Evolutionary conservation across 345 rosid genomes (phyloP).

Genomic region (Euphorbia peplus): DNA sequence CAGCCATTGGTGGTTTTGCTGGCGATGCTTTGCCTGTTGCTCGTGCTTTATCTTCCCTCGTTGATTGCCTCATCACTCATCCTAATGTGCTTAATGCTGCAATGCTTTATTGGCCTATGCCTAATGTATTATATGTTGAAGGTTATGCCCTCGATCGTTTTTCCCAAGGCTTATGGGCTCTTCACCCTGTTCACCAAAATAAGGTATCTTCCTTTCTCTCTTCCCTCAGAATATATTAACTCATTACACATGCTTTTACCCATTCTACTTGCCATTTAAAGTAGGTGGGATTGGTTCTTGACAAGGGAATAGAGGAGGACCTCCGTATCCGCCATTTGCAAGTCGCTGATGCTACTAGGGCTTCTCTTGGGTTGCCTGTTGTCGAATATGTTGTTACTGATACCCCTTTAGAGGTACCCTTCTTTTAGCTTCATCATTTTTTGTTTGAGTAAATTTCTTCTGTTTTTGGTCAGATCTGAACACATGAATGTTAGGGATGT

Average conservation of each 20-base stretch:
- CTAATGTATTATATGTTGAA: slow-evolving; percentile 57
- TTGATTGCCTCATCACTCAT: slow-evolving; percentile 63
- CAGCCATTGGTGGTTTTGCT: slow-evolving; percentile 57
- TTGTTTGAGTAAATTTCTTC: background rate
- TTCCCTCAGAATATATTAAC: too few relatives aligned
- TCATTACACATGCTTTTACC: slow-evolving; percentile 9
- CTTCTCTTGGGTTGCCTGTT: slow-evolving; percentile 73
- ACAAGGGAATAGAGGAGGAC: slow-evolving; percentile 55
- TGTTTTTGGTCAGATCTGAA: background rate
- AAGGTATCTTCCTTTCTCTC: slow-evolving; percentile 25
- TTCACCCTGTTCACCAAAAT: slow-evolving; percentile 59
- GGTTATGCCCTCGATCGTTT: slow-evolving; percentile 64
- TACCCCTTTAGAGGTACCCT: slow-evolving; percentile 39
- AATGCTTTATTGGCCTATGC: slow-evolving; percentile 63
- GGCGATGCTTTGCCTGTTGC: slow-evolving; percentile 64
- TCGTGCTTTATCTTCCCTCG: slow-evolving; percentile 53
- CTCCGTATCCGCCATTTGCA: slow-evolving; percentile 56
- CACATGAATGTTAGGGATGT: background rate
- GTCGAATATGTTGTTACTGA: slow-evolving; percentile 51
- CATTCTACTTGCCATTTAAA: slow-evolving; percentile 10
- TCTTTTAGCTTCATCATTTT: background rate
- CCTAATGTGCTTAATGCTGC: slow-evolving; percentile 70
- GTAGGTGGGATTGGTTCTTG: slow-evolving; percentile 68
- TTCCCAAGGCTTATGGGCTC: slow-evolving; percentile 56
- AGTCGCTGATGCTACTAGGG: slow-evolving; percentile 64